Percentiles rank a stretch among this genome's conserved stretches.
Conservation (phyloP, 169 alveolate species). For the Eimeria tenella region DNA sequence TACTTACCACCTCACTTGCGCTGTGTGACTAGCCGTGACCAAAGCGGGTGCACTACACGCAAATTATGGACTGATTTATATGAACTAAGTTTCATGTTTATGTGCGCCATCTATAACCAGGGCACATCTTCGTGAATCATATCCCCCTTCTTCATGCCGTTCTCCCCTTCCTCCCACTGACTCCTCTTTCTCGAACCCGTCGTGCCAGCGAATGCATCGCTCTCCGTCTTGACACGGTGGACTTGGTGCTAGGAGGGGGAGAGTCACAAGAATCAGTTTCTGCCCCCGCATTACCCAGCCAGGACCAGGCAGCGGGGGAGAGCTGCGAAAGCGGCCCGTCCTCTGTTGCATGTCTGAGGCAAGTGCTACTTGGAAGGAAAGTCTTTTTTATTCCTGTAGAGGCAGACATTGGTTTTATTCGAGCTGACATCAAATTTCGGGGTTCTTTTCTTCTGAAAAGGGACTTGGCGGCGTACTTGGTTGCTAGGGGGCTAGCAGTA, state of each 20-base stretch:
- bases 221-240: constrained; percentile 49
- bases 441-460: not conserved
- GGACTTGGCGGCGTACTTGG: not conserved
- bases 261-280: not conserved
- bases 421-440: not conserved
- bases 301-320: not conserved
- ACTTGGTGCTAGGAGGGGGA: not conserved
- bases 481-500: constrained; percentile 24
- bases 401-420: not conserved
- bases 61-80: not conserved
- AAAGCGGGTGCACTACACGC: not conserved
- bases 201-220: constrained; percentile 19
- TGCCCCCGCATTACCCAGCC: not conserved
- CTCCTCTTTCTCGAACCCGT: not conserved
- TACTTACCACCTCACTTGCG: too few species aligned
- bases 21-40: too few species aligned
- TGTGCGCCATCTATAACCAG: constrained; percentile 18
- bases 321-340: not conserved
- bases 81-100: not conserved
- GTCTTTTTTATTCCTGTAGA: constrained; percentile 48
- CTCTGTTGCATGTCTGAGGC: not conserved
- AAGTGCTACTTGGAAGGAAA: not conserved
- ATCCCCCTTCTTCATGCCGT: constrained; percentile 14
- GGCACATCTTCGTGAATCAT: constrained; percentile 14
- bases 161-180: constrained; percentile 26